These are phyloP conservation scores for Curvularia eragrostidis DNA, from an alignment of 2,329 filamentous ascomycete genomes.

Conservation along the genomic window DNA sequence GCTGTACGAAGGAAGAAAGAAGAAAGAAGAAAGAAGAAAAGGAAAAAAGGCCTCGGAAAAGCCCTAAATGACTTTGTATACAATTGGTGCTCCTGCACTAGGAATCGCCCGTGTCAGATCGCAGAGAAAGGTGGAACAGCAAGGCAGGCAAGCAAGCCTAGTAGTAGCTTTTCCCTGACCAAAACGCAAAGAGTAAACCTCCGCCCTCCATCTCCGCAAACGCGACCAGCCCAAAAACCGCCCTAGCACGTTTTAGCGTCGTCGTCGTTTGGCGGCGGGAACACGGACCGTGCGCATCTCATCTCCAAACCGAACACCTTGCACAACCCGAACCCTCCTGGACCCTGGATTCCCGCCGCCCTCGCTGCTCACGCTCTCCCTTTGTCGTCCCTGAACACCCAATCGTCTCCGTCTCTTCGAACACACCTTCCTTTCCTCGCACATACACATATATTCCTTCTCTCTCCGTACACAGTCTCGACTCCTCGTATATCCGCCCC, in stretches of 20 bases:
- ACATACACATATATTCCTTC: no score
- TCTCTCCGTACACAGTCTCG: neutral
- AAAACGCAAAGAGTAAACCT: slow-evolving; percentile 30
- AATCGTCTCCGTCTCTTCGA: neutral
- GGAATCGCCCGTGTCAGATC: neutral
- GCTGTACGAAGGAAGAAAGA: neutral
- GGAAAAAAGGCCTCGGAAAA: neutral
- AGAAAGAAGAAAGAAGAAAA: neutral
- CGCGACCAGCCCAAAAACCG: slow-evolving; percentile 2
- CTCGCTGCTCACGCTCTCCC: neutral
- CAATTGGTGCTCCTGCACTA: neutral
- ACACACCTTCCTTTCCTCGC: no score
- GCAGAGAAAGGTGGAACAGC: neutral
- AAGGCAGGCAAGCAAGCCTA: neutral
- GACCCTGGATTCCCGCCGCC: neutral
- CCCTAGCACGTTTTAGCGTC: slow-evolving; percentile 2
- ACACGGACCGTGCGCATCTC: slow-evolving; percentile 25
- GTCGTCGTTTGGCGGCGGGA: neutral
- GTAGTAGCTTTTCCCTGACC: neutral
- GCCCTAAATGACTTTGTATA: no score
- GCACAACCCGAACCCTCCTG: slow-evolving; percentile 10
- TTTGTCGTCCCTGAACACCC: neutral
- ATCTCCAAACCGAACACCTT: slow-evolving; percentile 24
- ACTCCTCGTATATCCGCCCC: neutral
- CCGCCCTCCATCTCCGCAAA: slow-evolving; percentile 34